A percentile compares a stretch with the other conserved stretches of the same genome.
phyloP scores from a whole-genome alignment of 106 monocot species.

The Dactylorhiza incarnata region DNA sequence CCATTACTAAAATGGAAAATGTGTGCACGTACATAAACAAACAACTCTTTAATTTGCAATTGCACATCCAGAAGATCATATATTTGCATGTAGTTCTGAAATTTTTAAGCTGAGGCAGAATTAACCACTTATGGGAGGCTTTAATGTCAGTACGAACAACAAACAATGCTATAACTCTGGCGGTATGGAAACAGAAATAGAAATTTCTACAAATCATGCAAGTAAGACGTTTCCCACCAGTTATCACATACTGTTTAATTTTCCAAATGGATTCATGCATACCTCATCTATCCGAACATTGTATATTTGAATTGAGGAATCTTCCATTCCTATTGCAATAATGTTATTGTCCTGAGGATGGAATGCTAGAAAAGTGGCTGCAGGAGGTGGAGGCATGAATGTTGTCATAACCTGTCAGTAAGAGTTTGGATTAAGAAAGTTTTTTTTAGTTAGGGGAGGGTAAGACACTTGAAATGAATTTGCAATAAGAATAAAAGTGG shows the following conservation, averaged over 20 bases:
- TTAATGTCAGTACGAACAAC: neutral
- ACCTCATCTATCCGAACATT: constrained; percentile 94
- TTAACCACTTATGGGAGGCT: neutral
- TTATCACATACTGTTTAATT: neutral
- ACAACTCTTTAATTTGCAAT: neutral
- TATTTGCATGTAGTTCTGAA: neutral
- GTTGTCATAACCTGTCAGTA: constrained; percentile 78
- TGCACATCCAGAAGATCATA: neutral
- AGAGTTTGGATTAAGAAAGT: neutral
- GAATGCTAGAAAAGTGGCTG: constrained; percentile 82
- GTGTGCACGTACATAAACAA: neutral
- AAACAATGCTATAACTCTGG: neutral
- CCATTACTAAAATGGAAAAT: neutral
- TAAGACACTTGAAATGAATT: neutral
- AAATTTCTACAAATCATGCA: neutral
- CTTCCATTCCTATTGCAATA: constrained; percentile 97
- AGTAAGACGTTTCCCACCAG: neutral
- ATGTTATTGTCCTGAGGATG: constrained; percentile 92
- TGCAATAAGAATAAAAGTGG: neutral
- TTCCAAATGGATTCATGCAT: neutral
- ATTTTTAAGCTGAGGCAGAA: neutral
- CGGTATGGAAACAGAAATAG: neutral
- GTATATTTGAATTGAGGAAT: constrained; percentile 91
- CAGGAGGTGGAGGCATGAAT: constrained; percentile 90
- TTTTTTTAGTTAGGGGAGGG: neutral